A percentile compares a stretch with the other conserved stretches of the same genome.
These are phyloP conservation scores for Inga leiocalycina DNA, from an alignment of 306 rosid species.

Conservation along the genomic window DNA sequence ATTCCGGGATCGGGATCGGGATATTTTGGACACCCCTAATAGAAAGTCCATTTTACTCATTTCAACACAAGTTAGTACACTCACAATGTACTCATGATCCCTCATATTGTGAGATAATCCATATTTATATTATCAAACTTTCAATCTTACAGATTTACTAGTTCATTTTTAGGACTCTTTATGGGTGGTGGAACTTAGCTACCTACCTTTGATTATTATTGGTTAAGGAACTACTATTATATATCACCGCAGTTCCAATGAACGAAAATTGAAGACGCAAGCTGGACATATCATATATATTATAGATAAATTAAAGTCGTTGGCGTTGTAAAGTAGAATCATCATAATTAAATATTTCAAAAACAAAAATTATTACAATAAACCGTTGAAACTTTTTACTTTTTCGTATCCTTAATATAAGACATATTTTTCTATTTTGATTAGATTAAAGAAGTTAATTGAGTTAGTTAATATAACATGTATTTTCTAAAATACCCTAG, in stretches of 20 bases:
- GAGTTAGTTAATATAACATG: too few relatives aligned
- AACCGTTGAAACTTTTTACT: background rate
- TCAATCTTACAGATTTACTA: background rate
- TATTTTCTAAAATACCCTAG: too few relatives aligned
- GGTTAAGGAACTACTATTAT: background rate
- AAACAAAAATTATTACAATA: background rate
- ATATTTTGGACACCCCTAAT: too few relatives aligned
- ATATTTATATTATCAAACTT: background rate
- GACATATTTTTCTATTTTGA: too few relatives aligned
- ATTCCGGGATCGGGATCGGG: too few relatives aligned
- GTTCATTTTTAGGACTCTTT: background rate
- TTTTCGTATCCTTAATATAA: too few relatives aligned
- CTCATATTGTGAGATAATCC: background rate
- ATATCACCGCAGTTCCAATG: background rate
- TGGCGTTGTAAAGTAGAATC: background rate
- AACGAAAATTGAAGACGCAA: background rate
- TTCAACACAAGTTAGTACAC: background rate
- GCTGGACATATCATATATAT: background rate
- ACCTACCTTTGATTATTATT: background rate
- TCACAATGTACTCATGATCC: background rate
- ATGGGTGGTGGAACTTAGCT: background rate
- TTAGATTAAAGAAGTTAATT: too few relatives aligned
- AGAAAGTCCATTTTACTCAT: background rate
- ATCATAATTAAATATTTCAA: background rate
- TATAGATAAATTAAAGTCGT: background rate